Conservation (phyloP, 306 rosid species). For the Malus sylvestris region DNA sequence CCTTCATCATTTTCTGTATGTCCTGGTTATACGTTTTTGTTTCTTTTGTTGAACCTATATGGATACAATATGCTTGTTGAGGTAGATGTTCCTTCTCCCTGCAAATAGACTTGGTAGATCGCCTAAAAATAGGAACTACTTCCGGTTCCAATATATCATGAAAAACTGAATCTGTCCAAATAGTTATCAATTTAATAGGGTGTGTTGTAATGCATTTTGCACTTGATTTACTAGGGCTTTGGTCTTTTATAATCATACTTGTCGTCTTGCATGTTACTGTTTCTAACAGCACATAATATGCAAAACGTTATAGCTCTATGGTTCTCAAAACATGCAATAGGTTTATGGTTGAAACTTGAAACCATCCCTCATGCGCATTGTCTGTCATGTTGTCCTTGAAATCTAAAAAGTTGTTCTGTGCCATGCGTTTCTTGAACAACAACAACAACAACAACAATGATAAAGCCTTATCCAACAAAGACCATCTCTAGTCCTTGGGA, state of each 20-base stretch:
- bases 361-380: background rate
- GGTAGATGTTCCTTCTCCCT: background rate
- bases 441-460: no score
- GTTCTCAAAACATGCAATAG: background rate
- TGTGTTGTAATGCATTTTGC: background rate
- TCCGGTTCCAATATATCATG: background rate
- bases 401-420: conserved; percentile 1
- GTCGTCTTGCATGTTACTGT: background rate
- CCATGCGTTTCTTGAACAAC: no score
- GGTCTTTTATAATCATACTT: background rate
- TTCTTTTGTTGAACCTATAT: conserved; percentile 10
- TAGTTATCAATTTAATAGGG: background rate
- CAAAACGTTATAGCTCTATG: background rate
- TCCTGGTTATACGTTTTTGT: conserved; percentile 1
- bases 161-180: background rate
- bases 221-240: background rate
- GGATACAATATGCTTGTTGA: background rate
- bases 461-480: no score
- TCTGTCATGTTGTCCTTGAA: background rate
- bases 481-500: no score
- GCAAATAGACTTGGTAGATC: background rate
- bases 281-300: background rate
- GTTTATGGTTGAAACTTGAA: background rate
- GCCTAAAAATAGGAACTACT: background rate
- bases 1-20: conserved; percentile 86